Evolutionary conservation across 768 basidiomycete species (phyloP).

Genomic region (Mycena vulgaris): DNA sequence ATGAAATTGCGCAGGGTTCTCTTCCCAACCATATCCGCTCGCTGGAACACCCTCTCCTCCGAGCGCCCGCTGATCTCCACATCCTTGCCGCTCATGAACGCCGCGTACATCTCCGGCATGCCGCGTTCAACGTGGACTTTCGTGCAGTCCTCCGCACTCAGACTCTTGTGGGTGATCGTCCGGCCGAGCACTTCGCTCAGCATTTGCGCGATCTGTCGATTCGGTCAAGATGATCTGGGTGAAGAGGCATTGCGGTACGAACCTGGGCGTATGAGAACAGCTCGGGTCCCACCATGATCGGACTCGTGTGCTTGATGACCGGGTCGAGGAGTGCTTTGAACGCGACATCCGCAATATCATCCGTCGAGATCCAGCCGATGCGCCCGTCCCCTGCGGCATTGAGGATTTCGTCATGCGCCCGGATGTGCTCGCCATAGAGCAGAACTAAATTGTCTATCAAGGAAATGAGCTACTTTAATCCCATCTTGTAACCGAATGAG

Average conservation of each 20-base stretch:
- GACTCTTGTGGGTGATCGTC: neutral
- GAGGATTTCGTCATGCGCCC: neutral
- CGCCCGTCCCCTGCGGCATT: neutral
- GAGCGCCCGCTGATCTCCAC: slow-evolving; percentile 36
- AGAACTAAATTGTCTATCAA: neutral
- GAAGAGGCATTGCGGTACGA: neutral
- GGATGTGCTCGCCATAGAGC: neutral
- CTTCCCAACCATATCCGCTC: slow-evolving; percentile 43
- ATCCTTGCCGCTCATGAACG: slow-evolving; percentile 38
- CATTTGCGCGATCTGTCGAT: neutral
- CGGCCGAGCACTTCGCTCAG: neutral
- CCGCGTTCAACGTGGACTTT: slow-evolving; percentile 38
- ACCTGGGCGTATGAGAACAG: neutral
- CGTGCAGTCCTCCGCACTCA: slow-evolving; percentile 36
- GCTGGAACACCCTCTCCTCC: slow-evolving; percentile 43
- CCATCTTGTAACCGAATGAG: no score
- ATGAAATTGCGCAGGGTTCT: slow-evolving; percentile 43
- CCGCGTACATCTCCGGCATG: slow-evolving; percentile 37
- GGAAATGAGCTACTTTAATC: no score
- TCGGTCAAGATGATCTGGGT: no score
- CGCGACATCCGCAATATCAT: neutral
- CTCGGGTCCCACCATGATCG: neutral
- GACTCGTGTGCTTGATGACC: neutral
- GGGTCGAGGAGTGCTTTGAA: neutral
- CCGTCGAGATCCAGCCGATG: neutral